Base-by-base conservation (phyloP, 352 stramenopile species). In the Phytophthora brassicae region DNA sequence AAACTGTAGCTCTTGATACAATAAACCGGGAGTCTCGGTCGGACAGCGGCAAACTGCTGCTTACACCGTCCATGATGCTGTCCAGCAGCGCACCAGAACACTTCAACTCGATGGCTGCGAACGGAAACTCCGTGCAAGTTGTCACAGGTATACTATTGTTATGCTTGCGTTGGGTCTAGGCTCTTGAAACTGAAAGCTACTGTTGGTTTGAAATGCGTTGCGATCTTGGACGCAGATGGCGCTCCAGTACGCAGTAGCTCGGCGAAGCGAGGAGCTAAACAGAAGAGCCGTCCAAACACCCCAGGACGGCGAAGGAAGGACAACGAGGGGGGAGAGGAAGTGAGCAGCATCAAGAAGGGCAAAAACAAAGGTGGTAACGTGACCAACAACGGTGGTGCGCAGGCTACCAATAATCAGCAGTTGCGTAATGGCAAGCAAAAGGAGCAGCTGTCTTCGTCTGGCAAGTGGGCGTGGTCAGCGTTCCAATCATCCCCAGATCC, bases 401-500 rank as follows among this genome's bases (percentile, higher is more conserved):
- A 64, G 11, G 35, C 39, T 7, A 74, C n/a, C 56, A 76, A 60
- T 55, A 56, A 33, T 35, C 54, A 67, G 20, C 57, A 62, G 51
- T 11, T 59, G 23, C 56, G 56, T n/a, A 64, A 59, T 50, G 45
- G 55, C 1, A 78, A 86, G 60, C 54, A 67, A 48, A 86, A 89
- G 45, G 69, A 84, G 43, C 72, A 86, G 41, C 55, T 82, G 6
- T 88, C 79, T 35, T 59, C 75, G 0, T 74, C 69, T 4, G 79
- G 81, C 36, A 93, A 94, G 52, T 94, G 82, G 82, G 84, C 84
- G 9, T 94, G 84, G 84, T 92, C 82, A 45, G 82, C 82, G 24
- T 94, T 94, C 55, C 84, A 94, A 65, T 90, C 81, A 19, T 92
- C 84, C 4, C 84, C 84, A 7, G 84, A 94, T 20, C 84, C 84